Evolutionary conservation across 1,284 basidiomycete species (phyloP), one percentile per base, ranked within the genome.

Genomic region (Mycosarcoma maydis): DNA sequence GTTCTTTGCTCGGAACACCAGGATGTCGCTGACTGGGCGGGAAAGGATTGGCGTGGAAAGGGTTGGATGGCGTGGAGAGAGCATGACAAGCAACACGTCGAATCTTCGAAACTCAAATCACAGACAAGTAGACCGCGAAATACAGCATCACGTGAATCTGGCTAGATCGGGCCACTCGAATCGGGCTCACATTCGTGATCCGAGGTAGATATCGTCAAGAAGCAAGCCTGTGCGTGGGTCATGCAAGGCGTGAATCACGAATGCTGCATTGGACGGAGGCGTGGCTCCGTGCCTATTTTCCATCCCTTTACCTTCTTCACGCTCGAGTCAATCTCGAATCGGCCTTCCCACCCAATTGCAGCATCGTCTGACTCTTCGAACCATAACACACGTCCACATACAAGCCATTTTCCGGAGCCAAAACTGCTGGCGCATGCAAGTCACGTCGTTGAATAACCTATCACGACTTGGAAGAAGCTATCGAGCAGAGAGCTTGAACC

Each of bases 101-200:
- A 20, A 55, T 50, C 46, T 62, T 50, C 40, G 41, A 40, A 51
- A 46, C 45, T 40, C 16, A 23, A 22, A 10, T 8, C 20, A 8
- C 34, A 36, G 23, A 40, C 20, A 22, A 42, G 29, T 17, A 19
- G 10, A 46, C 11, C 56, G 56, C 49, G 41, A 50, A 50, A 32
- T 20, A 32, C 34, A 34, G 51, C 45, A 38, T 54, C 51, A 61
- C 58, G 58, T 46, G 43, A 29, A 61, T 55, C 47, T 39, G 5
- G 1, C 0, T n/a, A 19, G 33, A 61, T 61, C 58, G 51, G 58
- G 51, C 13, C 6, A 20, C 2, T 9, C 17, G 5, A 20, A 60
- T 49, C 57, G 33, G 26, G 57, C 44, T 53, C 16, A n/a, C n/a
- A n/a, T n/a, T n/a, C n/a, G 44, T 33, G 48, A 52, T 41, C 46